Percentiles rank a stretch among this genome's conserved stretches.
phyloP scores from a whole-genome alignment of 164 flowering plant genomes.

The Magnolia sinica region DNA sequence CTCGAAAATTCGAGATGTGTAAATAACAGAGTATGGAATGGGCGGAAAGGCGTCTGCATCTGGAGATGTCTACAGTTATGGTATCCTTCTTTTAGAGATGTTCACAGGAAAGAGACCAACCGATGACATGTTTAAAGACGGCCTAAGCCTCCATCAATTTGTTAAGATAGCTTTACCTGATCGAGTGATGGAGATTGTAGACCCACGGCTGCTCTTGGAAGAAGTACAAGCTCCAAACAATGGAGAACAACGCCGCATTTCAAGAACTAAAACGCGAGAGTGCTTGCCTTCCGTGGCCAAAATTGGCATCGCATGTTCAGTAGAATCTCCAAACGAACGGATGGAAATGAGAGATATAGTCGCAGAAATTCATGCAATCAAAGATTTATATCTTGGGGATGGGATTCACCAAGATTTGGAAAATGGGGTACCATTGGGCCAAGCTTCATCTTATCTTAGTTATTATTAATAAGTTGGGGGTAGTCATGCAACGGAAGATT shows the following conservation, averaged over 20 bases:
- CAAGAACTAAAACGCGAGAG: neutral
- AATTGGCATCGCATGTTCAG: conserved; percentile 9
- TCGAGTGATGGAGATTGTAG: conserved; percentile 26
- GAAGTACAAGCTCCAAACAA: neutral
- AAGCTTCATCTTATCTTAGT: too few relatives aligned
- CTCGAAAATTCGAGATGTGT: too few relatives aligned
- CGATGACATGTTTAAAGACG: conserved; percentile 26
- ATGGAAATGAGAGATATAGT: neutral
- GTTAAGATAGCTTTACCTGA: conserved; percentile 23
- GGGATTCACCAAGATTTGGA: neutral
- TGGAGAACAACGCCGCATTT: neutral
- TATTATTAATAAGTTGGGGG: too few relatives aligned
- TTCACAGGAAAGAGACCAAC: conserved; percentile 11
- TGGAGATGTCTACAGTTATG: conserved; percentile 18
- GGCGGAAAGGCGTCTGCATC: conserved; percentile 11
- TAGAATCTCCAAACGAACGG: neutral
- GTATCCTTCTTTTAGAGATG: conserved; percentile 8
- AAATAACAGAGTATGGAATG: conserved; percentile 16
- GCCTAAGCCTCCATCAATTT: conserved; percentile 19
- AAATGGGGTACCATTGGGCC: too few relatives aligned
- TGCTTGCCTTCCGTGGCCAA: neutral
- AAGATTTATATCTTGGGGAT: neutral
- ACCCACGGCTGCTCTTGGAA: conserved; percentile 13
- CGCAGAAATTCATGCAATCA: neutral
- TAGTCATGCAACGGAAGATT: too few relatives aligned